Evolutionary conservation across 495 filamentous ascomycete species (phyloP).

Genomic region (Darksidea phi): DNA sequence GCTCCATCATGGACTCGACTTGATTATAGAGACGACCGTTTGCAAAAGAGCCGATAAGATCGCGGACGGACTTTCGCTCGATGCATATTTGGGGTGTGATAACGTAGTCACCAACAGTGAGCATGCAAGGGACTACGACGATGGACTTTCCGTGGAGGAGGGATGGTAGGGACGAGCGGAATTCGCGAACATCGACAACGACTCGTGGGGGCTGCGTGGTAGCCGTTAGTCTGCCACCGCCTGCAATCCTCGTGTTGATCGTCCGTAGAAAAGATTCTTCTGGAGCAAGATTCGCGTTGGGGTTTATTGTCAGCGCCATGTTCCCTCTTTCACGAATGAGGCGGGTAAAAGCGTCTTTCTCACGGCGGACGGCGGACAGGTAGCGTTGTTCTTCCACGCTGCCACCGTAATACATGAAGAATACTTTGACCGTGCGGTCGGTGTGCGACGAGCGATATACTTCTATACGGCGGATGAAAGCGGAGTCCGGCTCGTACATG

Average conservation of each 20-base stretch:
- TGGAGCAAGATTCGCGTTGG: constrained; percentile 66
- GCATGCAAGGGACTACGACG: constrained; percentile 83
- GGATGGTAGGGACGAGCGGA: constrained; percentile 87
- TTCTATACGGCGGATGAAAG: constrained; percentile 91
- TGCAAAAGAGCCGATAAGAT: constrained; percentile 86
- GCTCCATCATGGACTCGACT: constrained; percentile 86
- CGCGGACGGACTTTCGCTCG: constrained; percentile 88
- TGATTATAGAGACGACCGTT: constrained; percentile 91
- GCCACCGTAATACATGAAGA: constrained; percentile 92
- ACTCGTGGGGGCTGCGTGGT: constrained; percentile 90
- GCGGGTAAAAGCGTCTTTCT: constrained; percentile 93
- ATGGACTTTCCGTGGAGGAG: constrained; percentile 84
- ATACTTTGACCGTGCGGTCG: constrained; percentile 83
- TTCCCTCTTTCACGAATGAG: constrained; percentile 88
- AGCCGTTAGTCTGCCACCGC: constrained; percentile 82
- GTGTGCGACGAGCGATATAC: constrained; percentile 93
- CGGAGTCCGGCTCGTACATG: constrained; percentile 97
- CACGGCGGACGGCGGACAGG: constrained; percentile 78
- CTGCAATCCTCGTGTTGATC: constrained; percentile 94
- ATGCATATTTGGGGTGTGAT: constrained; percentile 86
- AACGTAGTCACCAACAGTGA: constrained; percentile 97
- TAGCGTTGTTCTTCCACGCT: constrained; percentile 97
- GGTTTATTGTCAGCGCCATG: constrained; percentile 83
- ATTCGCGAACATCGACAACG: constrained; percentile 93
- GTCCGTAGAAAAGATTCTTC: constrained; percentile 93